A percentile compares a stretch with the other conserved stretches of the same genome.
phyloP scores from a whole-genome alignment of 2,329 filamentous ascomycete genomes.

The Tolypocladium capitatum region DNA sequence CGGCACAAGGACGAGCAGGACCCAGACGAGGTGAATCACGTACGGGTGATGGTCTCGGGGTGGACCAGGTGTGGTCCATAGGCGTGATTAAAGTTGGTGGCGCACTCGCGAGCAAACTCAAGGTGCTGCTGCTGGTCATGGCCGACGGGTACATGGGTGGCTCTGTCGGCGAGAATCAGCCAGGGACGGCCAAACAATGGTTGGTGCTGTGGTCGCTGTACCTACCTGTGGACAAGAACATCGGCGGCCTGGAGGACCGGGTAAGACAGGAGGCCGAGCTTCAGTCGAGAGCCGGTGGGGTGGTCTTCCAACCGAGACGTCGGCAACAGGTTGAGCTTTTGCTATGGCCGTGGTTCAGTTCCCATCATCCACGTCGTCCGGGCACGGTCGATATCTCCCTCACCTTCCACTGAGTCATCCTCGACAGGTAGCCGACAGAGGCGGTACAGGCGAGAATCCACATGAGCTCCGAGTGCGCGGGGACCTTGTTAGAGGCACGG shows the following conservation, averaged over 20 bases:
- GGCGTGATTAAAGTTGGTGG: constrained; percentile 70
- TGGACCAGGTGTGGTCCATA: constrained; percentile 51
- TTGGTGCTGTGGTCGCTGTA: neutral
- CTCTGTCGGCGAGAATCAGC: constrained; percentile 28
- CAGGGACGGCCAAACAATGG: neutral
- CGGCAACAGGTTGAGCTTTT: constrained; percentile 55
- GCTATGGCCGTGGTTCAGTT: constrained; percentile 31
- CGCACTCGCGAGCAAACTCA: constrained; percentile 80
- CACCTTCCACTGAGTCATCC: constrained; percentile 99
- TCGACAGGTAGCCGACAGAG: constrained; percentile 80
- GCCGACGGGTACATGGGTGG: constrained; percentile 93
- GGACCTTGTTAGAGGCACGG: constrained; percentile 34
- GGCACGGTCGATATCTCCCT: neutral
- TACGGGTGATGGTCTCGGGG: constrained; percentile 63
- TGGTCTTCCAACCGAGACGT: constrained; percentile 45
- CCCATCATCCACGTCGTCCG: neutral
- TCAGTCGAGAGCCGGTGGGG: constrained; percentile 47
- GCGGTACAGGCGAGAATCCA: constrained; percentile 92
- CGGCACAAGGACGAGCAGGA: neutral
- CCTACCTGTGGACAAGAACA: constrained; percentile 68
- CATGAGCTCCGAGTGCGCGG: constrained; percentile 80
- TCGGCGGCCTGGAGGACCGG: constrained; percentile 93
- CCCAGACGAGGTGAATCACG: constrained; percentile 1
- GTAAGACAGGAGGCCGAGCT: constrained; percentile 88
- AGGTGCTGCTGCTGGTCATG: constrained; percentile 90